Evolutionary conservation across 257 asterid genomes (phyloP), one percentile per base, ranked within the genome.

Genomic region (Capsicum pubescens): DNA sequence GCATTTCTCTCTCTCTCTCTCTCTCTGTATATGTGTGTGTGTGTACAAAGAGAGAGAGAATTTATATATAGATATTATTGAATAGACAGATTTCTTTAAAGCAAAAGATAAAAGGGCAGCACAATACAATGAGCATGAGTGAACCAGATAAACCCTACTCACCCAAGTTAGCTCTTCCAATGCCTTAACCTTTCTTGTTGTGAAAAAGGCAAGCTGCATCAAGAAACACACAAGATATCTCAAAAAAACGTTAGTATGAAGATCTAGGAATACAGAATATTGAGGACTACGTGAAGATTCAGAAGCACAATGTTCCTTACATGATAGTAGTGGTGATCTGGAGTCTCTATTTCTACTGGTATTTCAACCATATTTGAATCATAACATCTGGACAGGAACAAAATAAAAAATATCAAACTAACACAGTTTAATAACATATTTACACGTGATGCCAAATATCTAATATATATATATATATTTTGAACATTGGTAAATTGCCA

Each of bases 161-260:
- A 94, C 99, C 99, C 98, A 93, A 83, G 98, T 96, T 70, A 96
- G 97, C 87, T 96, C 99, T 89, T 96, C 99, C 97, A 90, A 88
- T 48, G 98, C 99, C 72, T 89, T 88, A 79, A 93, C 93, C 81
- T 93, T 88, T 88, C 98, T 92, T 81, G 97, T 86, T 46, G 98
- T 92, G 93, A 96, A 96, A 87, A 93, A 89, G 7, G 97, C 98
- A 57, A 92, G 91, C 99, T 96, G 94, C 90, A 90, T 82, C 69
- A 80, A 86, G 76, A 87, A 84, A 86, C 48, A 48, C 69, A 83
- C 64, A 70, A 60, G 54, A 67, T 7, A 12, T 21, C 52, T 52
- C 57, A 14, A 26, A 26, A 39, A 10, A 67, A 5, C 61, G 2
- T 85, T 48, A 57, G 74, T 17, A 61, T 77, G 68, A 83, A 87